Base-by-base conservation (phyloP, 2,329 filamentous ascomycete species). In the Emmonsia crescens region DNA sequence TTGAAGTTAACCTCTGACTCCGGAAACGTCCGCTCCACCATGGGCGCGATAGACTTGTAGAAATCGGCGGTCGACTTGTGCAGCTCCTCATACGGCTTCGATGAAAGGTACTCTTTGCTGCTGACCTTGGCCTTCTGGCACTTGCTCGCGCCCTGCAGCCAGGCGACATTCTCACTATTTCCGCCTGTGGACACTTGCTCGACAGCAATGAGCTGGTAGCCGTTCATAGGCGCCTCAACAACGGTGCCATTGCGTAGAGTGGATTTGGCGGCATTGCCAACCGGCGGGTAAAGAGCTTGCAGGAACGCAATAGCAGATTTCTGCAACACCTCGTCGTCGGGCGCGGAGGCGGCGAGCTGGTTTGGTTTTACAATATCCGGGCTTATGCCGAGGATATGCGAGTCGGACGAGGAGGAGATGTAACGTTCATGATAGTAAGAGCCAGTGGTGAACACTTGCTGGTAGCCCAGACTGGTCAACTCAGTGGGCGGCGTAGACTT, bases 221-320 rank as follows among this genome's bases (percentile, higher is more conserved):
- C 91, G 64, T 84, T 79, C 70, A 96, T 76, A 0, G 92, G 91
- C 1, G 85, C 78, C 62, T 84, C 77, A 14, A 92, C 78, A 3
- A 75, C 78, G 27, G 83, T 83, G 57, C 88, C 88, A 73, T 96
- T 91, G 68, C 83, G 84, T 48, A 96, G 82, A 1, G 78, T 84
- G 75, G 89, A 81, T 42, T 80, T 75, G 10, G 80, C 79, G 1
- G 77, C 71, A 5, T 75, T 71, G 61, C 85, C 85, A 1, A 86
- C 84, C 0, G 92, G 90, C 10, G 92, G 92, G 72, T 96, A 96
- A 24, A 96, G 80, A 36, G 86, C 91, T 76, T 96, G 92, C 36
- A 93, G 77, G 77, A 96, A 96, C 38, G 84, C 88, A 54, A 83
- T 80, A 62, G 89, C 90, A 2, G 90, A 93, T 75, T 84, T 89